Evolutionary conservation across 495 filamentous ascomycete genomes (phyloP).

Genomic region (Annulohypoxylon bovei): DNA sequence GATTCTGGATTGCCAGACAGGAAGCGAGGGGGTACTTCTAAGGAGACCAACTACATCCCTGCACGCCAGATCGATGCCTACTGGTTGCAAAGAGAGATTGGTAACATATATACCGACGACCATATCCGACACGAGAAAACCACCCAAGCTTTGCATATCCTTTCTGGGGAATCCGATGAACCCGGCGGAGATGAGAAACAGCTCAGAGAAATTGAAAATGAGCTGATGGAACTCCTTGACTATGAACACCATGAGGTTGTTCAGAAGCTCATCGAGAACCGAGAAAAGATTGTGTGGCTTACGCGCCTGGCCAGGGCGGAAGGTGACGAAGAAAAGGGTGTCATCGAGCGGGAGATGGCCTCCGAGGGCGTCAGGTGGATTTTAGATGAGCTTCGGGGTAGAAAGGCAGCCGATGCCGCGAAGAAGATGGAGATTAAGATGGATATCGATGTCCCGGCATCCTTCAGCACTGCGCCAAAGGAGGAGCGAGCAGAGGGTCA

Average conservation of each 20-base stretch:
- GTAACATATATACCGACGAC: constrained; percentile 84
- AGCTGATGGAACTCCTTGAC: constrained; percentile 97
- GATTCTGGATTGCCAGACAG: constrained; percentile 65
- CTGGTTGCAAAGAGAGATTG: constrained; percentile 95
- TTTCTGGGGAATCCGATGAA: constrained; percentile 79
- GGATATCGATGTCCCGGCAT: constrained; percentile 85
- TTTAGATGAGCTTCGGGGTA: constrained; percentile 79
- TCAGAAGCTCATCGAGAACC: constrained; percentile 89
- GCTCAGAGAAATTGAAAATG: constrained; percentile 94
- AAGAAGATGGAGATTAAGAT: constrained; percentile 90
- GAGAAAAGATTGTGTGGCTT: constrained; percentile 93
- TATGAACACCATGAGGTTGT: constrained; percentile 96
- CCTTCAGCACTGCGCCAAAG: constrained; percentile 58
- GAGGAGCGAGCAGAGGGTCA: constrained; percentile 66
- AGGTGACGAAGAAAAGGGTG: constrained; percentile 76
- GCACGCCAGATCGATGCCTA: constrained; percentile 95
- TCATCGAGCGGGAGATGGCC: constrained; percentile 88
- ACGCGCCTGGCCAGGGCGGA: constrained; percentile 89
- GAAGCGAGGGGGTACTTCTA: constrained; percentile 47
- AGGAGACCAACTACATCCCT: constrained; percentile 72
- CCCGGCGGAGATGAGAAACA: constrained; percentile 75
- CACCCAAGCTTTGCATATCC: constrained; percentile 77
- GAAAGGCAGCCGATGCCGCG: constrained; percentile 61
- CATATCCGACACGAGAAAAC: constrained; percentile 93
- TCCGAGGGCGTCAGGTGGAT: constrained; percentile 87